Evolutionary conservation across 78 protist species (phyloP), one percentile per base, ranked within the genome.

Genomic region (Diacronema lutheri): DNA sequence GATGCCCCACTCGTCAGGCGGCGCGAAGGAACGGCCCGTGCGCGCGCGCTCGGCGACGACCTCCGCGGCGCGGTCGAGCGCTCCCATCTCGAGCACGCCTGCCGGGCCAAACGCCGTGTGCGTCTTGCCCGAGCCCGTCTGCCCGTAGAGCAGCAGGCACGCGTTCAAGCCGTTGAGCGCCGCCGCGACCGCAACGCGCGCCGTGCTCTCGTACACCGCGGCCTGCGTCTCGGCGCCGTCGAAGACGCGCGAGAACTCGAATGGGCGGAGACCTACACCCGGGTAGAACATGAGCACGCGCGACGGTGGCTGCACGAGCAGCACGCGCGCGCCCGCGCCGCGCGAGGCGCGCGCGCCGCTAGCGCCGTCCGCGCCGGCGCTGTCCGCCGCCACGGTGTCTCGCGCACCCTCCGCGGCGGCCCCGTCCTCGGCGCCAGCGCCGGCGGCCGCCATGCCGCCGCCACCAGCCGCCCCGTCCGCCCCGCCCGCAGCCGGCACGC

Each of bases 241-340:
- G 23, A 68, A 33, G 35, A 83, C 78, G 33, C 13, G 19, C 33
- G 35, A 20, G 72, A 83, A 62, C 58, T 29, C 21, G 69, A 83
- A 83, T 25, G 87, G 46, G 44, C 87, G 62, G 33, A 83, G 38
- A 37, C 78, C 81, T 16, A 31, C 60, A 26, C 86, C 86, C 26
- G 86, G 86, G 62, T 62, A 60, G 40, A 50, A 46, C 40, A 58
- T 37, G n/a, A 56, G 73, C 20, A 80, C 58, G 31, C 56, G 31
- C 73, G 58, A 31, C 72, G n/a, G n/a, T n/a, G 41, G 11, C 46
- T 81, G 60, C 29, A 46, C 86, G 21, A 56, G 35, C 58, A 81
- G 77, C 41, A 81, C 10, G 12, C 46, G 35, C 44, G 86, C 50
- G n/a, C n/a, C n/a, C 58, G 40, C 79, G 79, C 79, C 79, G 58